phyloP scores from a whole-genome alignment of 2,329 filamentous ascomycete species.

The Plenodomus biglobosus region DNA sequence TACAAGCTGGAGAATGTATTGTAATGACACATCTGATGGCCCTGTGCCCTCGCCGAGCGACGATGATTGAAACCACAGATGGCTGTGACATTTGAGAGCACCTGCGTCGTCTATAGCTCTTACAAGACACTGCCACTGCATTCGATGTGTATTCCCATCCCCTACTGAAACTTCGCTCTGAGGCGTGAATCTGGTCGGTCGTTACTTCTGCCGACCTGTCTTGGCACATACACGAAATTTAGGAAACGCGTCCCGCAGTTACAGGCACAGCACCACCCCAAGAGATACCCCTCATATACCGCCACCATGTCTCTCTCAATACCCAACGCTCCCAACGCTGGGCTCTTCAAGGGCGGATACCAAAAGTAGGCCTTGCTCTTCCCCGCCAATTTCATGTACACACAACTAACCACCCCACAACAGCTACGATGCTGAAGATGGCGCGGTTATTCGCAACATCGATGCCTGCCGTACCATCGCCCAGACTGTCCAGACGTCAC shows the following conservation, averaged over 20 bases:
- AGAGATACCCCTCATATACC: constrained; percentile 33
- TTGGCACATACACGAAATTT: constrained; percentile 17
- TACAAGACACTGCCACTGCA: too few species aligned
- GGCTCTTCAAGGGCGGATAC: constrained; percentile 95
- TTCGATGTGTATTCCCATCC: too few species aligned
- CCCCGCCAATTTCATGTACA: constrained; percentile 19
- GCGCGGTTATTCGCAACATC: constrained; percentile 96
- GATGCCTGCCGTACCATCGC: constrained; percentile 96
- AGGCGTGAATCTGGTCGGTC: constrained; percentile 9
- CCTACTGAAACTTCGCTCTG: too few species aligned
- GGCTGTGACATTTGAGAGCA: too few species aligned
- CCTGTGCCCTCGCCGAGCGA: too few species aligned
- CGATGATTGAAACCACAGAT: too few species aligned
- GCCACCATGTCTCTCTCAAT: constrained; percentile 89
- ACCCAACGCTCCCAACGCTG: constrained; percentile 87
- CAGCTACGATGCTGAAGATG: constrained; percentile 99
- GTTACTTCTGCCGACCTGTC: constrained; percentile 19
- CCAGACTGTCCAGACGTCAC: constrained; percentile 92
- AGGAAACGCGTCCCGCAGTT: constrained; percentile 34
- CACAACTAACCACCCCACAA: constrained; percentile 40
- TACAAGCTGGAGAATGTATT: too few species aligned
- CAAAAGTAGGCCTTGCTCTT: constrained; percentile 68
- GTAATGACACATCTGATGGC: too few species aligned
- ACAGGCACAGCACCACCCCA: constrained; percentile 26
- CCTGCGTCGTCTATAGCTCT: too few species aligned